phyloP scores from a whole-genome alignment of 2,329 filamentous ascomycete species.

The Colletotrichum sp. region DNA sequence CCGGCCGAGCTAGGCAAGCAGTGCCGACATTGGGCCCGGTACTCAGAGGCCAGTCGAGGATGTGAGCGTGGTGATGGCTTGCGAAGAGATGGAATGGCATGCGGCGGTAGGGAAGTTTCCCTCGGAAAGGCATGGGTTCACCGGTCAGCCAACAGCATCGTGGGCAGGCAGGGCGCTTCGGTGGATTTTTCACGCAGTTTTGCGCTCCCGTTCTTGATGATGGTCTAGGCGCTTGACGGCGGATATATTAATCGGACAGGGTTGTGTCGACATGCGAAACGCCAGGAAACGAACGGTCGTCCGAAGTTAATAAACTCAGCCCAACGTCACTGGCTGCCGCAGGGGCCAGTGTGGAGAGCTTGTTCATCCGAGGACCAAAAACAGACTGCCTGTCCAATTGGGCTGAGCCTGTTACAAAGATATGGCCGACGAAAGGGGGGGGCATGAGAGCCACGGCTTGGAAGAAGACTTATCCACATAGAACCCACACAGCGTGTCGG shows the following conservation, averaged over 20 bases:
- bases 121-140: background rate
- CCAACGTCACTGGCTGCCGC: background rate
- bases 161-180: background rate
- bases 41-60: background rate
- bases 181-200: background rate
- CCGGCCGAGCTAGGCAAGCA: background rate
- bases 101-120: background rate
- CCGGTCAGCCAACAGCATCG: background rate
- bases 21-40: background rate
- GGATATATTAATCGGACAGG: slow-evolving; percentile 1
- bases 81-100: background rate
- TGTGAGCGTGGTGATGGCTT: background rate
- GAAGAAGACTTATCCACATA: background rate
- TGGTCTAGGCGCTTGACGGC: background rate
- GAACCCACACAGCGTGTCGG: background rate
- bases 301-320: slow-evolving; percentile 8
- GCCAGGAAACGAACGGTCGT: slow-evolving; percentile 13
- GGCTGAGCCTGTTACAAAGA: slow-evolving; percentile 6
- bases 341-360: background rate
- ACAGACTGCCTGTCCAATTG: background rate
- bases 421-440: background rate
- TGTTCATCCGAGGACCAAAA: background rate
- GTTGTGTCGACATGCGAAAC: slow-evolving; percentile 4
- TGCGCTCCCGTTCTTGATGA: background rate
- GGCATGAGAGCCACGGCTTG: background rate